phyloP scores from a whole-genome alignment of 495 filamentous ascomycete species.

The Hypoxylon trugodes region DNA sequence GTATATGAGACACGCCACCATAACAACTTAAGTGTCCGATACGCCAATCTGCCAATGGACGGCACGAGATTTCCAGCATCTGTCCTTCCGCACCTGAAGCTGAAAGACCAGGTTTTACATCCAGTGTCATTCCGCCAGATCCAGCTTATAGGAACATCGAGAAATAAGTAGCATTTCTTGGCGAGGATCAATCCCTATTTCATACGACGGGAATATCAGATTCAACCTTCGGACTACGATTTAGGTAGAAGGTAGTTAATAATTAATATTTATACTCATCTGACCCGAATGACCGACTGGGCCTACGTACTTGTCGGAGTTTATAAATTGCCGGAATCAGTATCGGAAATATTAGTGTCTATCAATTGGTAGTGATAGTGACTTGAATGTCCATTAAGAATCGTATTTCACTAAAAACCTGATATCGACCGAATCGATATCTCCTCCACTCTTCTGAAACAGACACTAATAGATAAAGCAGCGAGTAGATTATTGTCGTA shows the following conservation, averaged over 20 bases:
- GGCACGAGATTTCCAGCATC: slow-evolving; percentile 4
- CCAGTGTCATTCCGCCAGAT: not conserved
- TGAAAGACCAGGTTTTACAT: not conserved
- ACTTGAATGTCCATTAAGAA: too few relatives aligned
- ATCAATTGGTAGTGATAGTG: not conserved
- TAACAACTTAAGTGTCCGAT: not conserved
- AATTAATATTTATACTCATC: not conserved
- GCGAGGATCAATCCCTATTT: not conserved
- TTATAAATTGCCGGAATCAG: slow-evolving; percentile 1
- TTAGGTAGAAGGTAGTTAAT: not conserved
- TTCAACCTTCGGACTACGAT: not conserved
- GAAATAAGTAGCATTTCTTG: not conserved
- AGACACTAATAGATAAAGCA: not conserved
- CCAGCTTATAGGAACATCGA: not conserved
- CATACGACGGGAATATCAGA: too few relatives aligned
- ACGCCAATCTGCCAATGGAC: not conserved
- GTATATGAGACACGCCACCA: not conserved
- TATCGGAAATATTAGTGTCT: not conserved
- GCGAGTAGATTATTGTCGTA: not conserved
- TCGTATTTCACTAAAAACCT: not conserved
- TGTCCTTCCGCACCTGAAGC: slow-evolving; percentile 12
- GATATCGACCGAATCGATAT: not conserved
- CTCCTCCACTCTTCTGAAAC: too few relatives aligned
- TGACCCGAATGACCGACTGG: not conserved
- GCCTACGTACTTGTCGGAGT: not conserved